phyloP scores from a whole-genome alignment of 306 rosid genomes.

The Luffa acutangula region DNA sequence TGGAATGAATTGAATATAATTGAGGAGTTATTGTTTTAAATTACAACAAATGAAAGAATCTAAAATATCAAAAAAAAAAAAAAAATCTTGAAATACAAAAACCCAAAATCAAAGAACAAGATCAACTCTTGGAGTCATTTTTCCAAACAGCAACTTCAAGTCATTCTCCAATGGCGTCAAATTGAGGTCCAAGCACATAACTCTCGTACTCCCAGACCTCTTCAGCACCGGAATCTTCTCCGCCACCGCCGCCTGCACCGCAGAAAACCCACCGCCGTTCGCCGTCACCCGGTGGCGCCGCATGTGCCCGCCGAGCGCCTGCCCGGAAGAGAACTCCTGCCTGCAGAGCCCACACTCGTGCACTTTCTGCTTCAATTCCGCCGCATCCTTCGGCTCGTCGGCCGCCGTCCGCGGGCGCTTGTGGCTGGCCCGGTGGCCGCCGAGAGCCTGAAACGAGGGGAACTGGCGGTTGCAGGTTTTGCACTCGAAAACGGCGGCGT shows the following conservation, averaged over 20 bases:
- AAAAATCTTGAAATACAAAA: neutral
- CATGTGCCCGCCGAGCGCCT: conserved; percentile 93
- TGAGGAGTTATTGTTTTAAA: neutral
- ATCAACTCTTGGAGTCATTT: conserved; percentile 36
- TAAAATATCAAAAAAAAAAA: neutral
- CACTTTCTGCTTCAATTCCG: conserved; percentile 18
- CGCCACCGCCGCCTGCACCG: conserved; percentile 3
- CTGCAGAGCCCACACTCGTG: conserved; percentile 73
- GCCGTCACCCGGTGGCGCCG: conserved; percentile 40
- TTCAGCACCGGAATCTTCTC: conserved; percentile 35
- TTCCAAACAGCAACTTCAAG: conserved; percentile 48
- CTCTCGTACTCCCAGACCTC: conserved; percentile 40
- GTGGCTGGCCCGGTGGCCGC: conserved; percentile 93
- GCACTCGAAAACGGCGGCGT: conserved; percentile 38
- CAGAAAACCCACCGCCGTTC: conserved; percentile 14
- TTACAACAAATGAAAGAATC: conserved; percentile 1
- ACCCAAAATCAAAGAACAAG: conserved; percentile 18
- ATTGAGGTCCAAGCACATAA: conserved; percentile 56
- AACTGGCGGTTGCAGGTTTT: conserved; percentile 71
- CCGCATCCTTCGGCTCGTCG: conserved; percentile 6
- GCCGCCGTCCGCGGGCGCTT: conserved; percentile 21
- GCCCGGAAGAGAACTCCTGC: conserved; percentile 51
- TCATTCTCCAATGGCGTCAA: conserved; percentile 81
- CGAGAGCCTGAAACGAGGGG: conserved; percentile 76
- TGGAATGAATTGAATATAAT: neutral